Evolutionary conservation across 495 filamentous ascomycete genomes (phyloP).

Genomic region (Talaromyces trachyspermus): DNA sequence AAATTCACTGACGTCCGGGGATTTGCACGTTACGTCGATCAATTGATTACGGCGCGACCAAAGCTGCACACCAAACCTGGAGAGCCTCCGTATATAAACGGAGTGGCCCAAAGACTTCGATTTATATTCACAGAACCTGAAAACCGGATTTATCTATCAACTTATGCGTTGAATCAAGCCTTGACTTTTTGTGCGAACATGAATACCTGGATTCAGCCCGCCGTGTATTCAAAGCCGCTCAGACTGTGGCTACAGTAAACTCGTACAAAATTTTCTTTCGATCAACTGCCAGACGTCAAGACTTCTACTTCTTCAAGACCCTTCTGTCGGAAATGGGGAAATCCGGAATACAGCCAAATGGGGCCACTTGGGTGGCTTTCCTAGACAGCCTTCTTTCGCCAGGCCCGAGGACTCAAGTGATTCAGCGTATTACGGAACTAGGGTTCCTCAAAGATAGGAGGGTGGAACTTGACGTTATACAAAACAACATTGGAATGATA

Average conservation of each 20-base stretch:
- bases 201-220: slow-evolving; percentile 22
- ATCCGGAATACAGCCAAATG: slow-evolving; percentile 29
- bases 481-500: slow-evolving; percentile 25
- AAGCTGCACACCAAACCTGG: not conserved
- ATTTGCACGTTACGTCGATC: slow-evolving; percentile 29
- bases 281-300: slow-evolving; percentile 25
- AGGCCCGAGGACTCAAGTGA: slow-evolving; percentile 22
- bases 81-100: not conserved
- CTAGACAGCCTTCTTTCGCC: slow-evolving; percentile 25
- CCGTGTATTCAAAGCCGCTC: slow-evolving; percentile 20
- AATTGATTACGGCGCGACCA: slow-evolving; percentile 16
- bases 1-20: slow-evolving; percentile 18
- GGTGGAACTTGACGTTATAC: slow-evolving; percentile 18
- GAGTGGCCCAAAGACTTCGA: slow-evolving; percentile 2
- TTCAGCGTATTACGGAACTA: slow-evolving; percentile 27
- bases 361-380: slow-evolving; percentile 38
- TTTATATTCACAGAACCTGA: slow-evolving; percentile 17
- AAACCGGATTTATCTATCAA: slow-evolving; percentile 18
- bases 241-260: slow-evolving; percentile 30
- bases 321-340: slow-evolving; percentile 28
- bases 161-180: slow-evolving; percentile 34
- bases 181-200: slow-evolving; percentile 28
- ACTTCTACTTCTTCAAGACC: slow-evolving; percentile 24
- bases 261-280: slow-evolving; percentile 40
- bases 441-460: slow-evolving; percentile 21